Percentiles rank a stretch among this genome's conserved stretches.
phyloP scores from a whole-genome alignment of 1,284 basidiomycete genomes.

The Irpex sp. region DNA sequence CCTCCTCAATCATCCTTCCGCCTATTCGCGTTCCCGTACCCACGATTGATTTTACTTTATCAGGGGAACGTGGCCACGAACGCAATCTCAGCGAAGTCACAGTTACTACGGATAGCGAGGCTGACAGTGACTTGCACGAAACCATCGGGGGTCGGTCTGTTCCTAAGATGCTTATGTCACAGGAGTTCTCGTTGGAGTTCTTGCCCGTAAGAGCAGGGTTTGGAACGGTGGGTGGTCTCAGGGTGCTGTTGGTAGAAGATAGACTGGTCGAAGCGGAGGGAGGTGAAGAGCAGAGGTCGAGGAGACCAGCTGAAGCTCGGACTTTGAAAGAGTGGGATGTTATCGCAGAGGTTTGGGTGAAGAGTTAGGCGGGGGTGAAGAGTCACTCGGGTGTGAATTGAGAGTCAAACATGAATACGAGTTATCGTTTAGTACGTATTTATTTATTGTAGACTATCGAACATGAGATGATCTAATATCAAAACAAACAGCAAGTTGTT shows the following conservation, averaged over 20 bases:
- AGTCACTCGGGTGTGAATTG: too few relatives aligned
- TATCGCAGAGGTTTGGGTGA: conserved; percentile 66
- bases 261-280: conserved; percentile 43
- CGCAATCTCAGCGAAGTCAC: conserved; percentile 17
- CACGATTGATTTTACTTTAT: not conserved
- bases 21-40: conserved; percentile 23
- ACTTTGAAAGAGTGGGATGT: conserved; percentile 66
- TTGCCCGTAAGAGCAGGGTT: conserved; percentile 55
- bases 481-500: not conserved
- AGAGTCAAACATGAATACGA: not conserved
- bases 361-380: conserved; percentile 12
- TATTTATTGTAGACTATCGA: too few relatives aligned
- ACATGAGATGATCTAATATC: too few relatives aligned
- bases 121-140: conserved; percentile 30
- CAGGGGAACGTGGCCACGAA: conserved; percentile 13
- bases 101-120: conserved; percentile 21
- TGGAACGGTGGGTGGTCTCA: conserved; percentile 56
- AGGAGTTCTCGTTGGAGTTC: conserved; percentile 61
- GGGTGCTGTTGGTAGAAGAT: conserved; percentile 59
- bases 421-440: not conserved
- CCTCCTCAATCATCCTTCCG: conserved; percentile 47
- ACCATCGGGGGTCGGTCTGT: conserved; percentile 6
- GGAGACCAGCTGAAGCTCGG: conserved; percentile 30
- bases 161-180: conserved; percentile 24
- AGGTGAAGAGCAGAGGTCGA: conserved; percentile 24